Conservation (phyloP, 2,329 filamentous ascomycete genomes). For the Trichoderma polysporum region DNA sequence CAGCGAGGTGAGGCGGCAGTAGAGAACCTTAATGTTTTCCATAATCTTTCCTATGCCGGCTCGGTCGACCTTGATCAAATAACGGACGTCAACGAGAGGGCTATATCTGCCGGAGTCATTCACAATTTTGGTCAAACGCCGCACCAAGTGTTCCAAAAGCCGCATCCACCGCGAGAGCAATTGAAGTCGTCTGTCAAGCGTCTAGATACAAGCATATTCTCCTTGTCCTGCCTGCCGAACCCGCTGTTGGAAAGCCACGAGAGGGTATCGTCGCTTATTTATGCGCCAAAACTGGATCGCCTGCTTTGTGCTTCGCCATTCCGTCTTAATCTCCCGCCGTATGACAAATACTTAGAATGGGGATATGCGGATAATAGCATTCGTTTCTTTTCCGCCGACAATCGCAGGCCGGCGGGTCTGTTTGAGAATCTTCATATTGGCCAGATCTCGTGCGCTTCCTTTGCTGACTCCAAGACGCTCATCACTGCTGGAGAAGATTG, state of each 20-base stretch:
- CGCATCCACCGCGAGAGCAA: constrained; percentile 76
- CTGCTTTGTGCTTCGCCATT: constrained; percentile 82
- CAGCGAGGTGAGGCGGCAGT: constrained; percentile 90
- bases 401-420: constrained; percentile 77
- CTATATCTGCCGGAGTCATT: constrained; percentile 91
- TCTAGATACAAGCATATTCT: constrained; percentile 75
- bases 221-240: constrained; percentile 74
- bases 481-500: constrained; percentile 93
- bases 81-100: constrained; percentile 78
- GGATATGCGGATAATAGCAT: constrained; percentile 91
- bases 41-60: constrained; percentile 91
- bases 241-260: constrained; percentile 77
- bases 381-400: constrained; percentile 84
- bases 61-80: constrained; percentile 92
- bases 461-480: constrained; percentile 86
- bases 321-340: constrained; percentile 83
- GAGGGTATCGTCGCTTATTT: constrained; percentile 74
- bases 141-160: constrained; percentile 83
- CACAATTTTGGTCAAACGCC: constrained; percentile 99
- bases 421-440: constrained; percentile 94
- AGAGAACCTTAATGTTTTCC: constrained; percentile 92
- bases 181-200: constrained; percentile 62
- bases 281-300: constrained; percentile 76
- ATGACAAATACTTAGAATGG: constrained; percentile 94
- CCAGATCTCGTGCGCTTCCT: constrained; percentile 78